phyloP scores from a whole-genome alignment of 192 early-diverging fungal species.

The Dispira simplex region DNA sequence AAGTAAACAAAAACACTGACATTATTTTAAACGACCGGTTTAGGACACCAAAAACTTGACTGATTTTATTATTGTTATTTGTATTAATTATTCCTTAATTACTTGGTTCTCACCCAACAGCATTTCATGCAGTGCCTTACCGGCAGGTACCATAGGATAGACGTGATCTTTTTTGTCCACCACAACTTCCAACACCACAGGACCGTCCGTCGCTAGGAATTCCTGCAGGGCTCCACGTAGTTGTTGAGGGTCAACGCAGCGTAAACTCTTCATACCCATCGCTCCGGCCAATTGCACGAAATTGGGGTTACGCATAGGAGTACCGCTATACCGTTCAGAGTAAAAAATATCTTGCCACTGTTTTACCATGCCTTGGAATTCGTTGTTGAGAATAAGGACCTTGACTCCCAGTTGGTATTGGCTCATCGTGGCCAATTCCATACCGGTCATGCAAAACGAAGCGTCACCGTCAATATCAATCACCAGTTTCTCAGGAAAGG shows the following conservation, averaged over 20 bases:
- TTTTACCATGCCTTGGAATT: constrained; percentile 98
- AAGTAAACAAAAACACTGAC: too few relatives aligned
- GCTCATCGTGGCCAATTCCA: constrained; percentile 95
- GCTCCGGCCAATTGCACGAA: constrained; percentile 95
- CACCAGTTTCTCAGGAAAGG: constrained; percentile 81
- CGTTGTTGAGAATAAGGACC: constrained; percentile 92
- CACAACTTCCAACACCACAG: constrained; percentile 82
- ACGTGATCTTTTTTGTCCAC: constrained; percentile 90
- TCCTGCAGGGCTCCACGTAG: constrained; percentile 73
- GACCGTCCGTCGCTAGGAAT: constrained; percentile 74
- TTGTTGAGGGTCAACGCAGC: constrained; percentile 69
- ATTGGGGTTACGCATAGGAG: constrained; percentile 91
- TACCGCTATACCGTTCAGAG: constrained; percentile 88
- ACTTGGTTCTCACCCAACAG: constrained; percentile 23
- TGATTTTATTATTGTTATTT: too few relatives aligned
- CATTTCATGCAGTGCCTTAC: constrained; percentile 85
- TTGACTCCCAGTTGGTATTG: constrained; percentile 97
- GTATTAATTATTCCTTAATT: background rate
- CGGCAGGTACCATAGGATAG: constrained; percentile 94
- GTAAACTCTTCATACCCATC: constrained; percentile 82
- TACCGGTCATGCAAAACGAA: constrained; percentile 95
- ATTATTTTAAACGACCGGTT: too few relatives aligned
- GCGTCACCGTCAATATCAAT: constrained; percentile 99
- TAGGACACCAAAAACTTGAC: too few relatives aligned
- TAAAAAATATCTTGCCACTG: constrained; percentile 96